phyloP scores from a whole-genome alignment of 495 filamentous ascomycete species.

The Annulohypoxylon nitens region DNA sequence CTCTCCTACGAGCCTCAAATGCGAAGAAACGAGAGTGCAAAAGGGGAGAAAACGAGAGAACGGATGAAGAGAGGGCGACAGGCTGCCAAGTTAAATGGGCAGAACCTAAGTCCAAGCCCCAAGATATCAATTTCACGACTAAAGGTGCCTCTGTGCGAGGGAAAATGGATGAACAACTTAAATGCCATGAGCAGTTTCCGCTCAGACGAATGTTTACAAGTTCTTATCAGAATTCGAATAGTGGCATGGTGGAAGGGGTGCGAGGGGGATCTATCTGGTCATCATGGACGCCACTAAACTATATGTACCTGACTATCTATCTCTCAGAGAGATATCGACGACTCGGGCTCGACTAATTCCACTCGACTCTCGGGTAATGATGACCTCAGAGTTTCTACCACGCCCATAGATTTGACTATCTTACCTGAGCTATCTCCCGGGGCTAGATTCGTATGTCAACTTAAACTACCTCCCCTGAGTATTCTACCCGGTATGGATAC shows the following conservation, averaged over 20 bases:
- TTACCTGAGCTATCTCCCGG: neutral
- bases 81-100: neutral
- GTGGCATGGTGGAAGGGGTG: neutral
- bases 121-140: neutral
- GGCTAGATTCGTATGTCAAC: no score
- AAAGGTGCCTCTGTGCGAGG: neutral
- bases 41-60: neutral
- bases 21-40: neutral
- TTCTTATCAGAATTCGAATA: neutral
- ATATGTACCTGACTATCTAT: neutral
- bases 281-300: neutral
- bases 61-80: neutral
- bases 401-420: neutral
- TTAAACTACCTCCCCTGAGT: neutral
- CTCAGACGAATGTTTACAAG: neutral
- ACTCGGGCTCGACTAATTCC: neutral
- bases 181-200: neutral
- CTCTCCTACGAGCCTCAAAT: neutral
- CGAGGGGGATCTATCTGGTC: neutral
- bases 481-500: neutral
- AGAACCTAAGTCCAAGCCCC: neutral
- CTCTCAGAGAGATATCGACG: neutral
- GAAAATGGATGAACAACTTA: neutral
- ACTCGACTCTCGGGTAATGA: neutral
- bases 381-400: slow-evolving; percentile 5